Percentiles rank a stretch among this genome's conserved stretches.
Evolutionary conservation across 2,329 filamentous ascomycete species (phyloP).

Genomic region (Ampelomyces quisqualis): DNA sequence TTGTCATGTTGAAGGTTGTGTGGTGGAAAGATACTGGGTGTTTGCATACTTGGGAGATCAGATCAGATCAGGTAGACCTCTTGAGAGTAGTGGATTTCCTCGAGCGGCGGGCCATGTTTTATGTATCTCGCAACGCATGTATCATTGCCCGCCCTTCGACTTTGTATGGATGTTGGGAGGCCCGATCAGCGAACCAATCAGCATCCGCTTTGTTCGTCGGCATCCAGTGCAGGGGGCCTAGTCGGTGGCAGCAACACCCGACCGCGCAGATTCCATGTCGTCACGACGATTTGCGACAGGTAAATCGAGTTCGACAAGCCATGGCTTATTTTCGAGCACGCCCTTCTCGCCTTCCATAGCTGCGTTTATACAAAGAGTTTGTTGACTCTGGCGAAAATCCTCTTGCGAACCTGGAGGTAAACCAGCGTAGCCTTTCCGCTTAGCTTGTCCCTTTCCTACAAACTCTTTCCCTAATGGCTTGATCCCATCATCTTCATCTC

Average conservation of each 20-base stretch:
- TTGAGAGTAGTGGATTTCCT: neutral
- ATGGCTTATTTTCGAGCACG: conserved; percentile 52
- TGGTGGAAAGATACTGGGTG: neutral
- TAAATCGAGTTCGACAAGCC: conserved; percentile 55
- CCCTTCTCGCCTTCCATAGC: conserved; percentile 54
- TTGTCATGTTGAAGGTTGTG: conserved; percentile 12
- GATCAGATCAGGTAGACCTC: neutral
- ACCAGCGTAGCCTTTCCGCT: conserved; percentile 21
- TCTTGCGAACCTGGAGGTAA: conserved; percentile 33
- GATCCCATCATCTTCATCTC: conserved; percentile 12
- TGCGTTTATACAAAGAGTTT: conserved; percentile 59
- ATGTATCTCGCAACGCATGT: neutral
- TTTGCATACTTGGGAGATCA: neutral
- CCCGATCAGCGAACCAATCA: conserved; percentile 10
- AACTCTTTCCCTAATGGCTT: conserved; percentile 17
- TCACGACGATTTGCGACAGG: neutral
- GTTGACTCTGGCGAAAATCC: conserved; percentile 33
- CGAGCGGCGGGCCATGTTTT: neutral
- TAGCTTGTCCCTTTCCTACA: conserved; percentile 25
- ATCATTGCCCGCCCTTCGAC: neutral
- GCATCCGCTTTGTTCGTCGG: neutral
- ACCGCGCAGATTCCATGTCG: conserved; percentile 5
- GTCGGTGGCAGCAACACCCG: conserved; percentile 10
- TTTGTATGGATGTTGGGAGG: neutral
- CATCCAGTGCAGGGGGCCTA: neutral